Base-by-base conservation (phyloP, 2,329 filamentous ascomycete species). In the Cercospora sp. region DNA sequence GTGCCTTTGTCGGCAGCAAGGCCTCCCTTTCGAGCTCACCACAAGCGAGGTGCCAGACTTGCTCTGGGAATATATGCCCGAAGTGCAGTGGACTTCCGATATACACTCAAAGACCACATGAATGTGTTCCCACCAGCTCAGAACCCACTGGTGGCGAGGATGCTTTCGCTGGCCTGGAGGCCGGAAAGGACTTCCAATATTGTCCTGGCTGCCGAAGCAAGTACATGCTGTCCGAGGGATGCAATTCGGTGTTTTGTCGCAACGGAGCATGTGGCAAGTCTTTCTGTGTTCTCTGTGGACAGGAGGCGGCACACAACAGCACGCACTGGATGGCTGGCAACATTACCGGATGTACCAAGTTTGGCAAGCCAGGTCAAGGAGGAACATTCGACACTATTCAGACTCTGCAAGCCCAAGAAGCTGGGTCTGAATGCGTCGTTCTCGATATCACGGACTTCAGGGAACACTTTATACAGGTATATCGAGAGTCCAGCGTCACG, bases 281-380 rank as follows among this genome's bases (percentile, higher is more conserved):
- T 16, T 31, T 67, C 48, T 63, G 60, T 31, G 30, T 63, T 6
- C 60, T 63, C 23, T 63, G 60, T n/a, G 60, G 60, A n/a, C 18
- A 63, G 30, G 60, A 63, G 48, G 60, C 39, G 12, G 20, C 36
- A 51, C 39, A 45, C 28, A 48, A 63, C 33, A 53, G 60, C n/a
- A 20, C 28, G 18, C 60, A 63, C 39, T 63, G 60, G 60, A 26
- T 55, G 4, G 51, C 20, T 16, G 51, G 51, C 3, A 55, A 55
- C 20, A 20, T 55, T 16, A 57, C 53, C 5, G 53, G 53, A 16
- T 57, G 53, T 10, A 28, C 12, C 9, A 28, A 18, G 12, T 57
- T 57, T 10, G 53, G 23, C 23, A 28, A 23, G 26, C 53, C 53
- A 28, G 53, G 53, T 8, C 20, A 31, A 31, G 23, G 53, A 57